A percentile compares a stretch with the other conserved stretches of the same genome.
phyloP scores from a whole-genome alignment of 2,329 filamentous ascomycete genomes.

The Zelopaecilomyces penicillatus region DNA sequence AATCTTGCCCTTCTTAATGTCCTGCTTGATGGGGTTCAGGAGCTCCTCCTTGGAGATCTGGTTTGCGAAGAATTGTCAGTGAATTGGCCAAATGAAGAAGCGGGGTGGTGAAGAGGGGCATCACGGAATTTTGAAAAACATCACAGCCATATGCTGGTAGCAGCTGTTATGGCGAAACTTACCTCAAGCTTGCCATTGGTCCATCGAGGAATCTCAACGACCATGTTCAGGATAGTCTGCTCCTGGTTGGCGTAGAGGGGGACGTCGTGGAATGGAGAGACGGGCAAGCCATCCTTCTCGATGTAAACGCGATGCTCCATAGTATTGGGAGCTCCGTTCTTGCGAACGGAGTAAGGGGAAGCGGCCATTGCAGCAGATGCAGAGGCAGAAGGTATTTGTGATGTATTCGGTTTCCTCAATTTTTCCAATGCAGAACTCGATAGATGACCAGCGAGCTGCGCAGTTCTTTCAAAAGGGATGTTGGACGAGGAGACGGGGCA shows the following conservation, averaged over 20 bases:
- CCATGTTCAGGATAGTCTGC: constrained; percentile 96
- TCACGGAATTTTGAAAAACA: not conserved
- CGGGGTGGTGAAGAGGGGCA: constrained; percentile 1
- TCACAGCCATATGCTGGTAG: not conserved
- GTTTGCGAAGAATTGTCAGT: too few species aligned
- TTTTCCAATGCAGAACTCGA: constrained; percentile 19
- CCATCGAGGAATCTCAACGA: constrained; percentile 99
- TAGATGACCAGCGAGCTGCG: constrained; percentile 48
- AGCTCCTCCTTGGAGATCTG: constrained; percentile 98
- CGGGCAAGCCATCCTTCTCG: constrained; percentile 89
- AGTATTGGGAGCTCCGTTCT: constrained; percentile 83
- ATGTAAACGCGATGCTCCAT: constrained; percentile 96
- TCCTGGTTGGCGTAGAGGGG: constrained; percentile 95
- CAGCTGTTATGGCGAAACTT: constrained; percentile 25
- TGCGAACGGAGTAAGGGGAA: constrained; percentile 67
- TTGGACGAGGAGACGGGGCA: constrained; percentile 22
- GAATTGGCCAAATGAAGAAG: constrained; percentile 3
- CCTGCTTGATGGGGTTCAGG: constrained; percentile 99
- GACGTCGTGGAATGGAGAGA: constrained; percentile 98
- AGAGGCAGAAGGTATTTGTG: constrained; percentile 15
- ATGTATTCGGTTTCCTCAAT: constrained; percentile 1
- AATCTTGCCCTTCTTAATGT: constrained; percentile 99
- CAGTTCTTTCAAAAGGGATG: constrained; percentile 43
- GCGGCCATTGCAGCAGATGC: constrained; percentile 37
- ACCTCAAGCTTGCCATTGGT: constrained; percentile 99